Percentiles rank a stretch among this genome's conserved stretches.
Evolutionary conservation across 345 rosid species (phyloP).

Genomic region (Hypericum androsaemum): DNA sequence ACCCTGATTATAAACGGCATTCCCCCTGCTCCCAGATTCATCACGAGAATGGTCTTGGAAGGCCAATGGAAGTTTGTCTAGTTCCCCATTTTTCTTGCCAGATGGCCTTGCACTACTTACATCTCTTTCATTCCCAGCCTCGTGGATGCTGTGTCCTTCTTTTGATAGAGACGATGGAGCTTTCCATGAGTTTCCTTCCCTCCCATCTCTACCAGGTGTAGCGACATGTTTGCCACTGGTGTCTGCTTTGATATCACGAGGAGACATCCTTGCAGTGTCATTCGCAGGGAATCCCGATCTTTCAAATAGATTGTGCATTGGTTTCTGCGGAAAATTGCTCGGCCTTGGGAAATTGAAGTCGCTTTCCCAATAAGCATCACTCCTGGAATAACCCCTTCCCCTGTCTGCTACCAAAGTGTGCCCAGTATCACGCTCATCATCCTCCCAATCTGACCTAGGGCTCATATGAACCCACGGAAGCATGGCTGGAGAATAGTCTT

Average conservation of each 20-base stretch:
- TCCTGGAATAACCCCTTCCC: conserved; percentile 51
- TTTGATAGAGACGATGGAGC: conserved; percentile 43
- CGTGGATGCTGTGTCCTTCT: conserved; percentile 30
- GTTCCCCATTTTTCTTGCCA: conserved; percentile 39
- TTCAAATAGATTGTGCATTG: conserved; percentile 37
- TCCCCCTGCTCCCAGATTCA: conserved; percentile 52
- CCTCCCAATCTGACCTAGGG: conserved; percentile 97
- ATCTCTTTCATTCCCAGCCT: conserved; percentile 37
- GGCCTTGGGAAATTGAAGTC: conserved; percentile 66
- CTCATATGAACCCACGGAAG: conserved; percentile 66
- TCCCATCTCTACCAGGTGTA: conserved; percentile 45
- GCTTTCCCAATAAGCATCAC: conserved; percentile 62
- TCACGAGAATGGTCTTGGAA: conserved; percentile 37
- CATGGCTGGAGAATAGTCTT: conserved; percentile 55
- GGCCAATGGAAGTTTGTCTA: conserved; percentile 34
- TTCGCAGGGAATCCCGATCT: conserved; percentile 52
- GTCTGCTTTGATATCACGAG: conserved; percentile 51
- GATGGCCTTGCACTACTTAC: conserved; percentile 33
- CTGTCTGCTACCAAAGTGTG: conserved; percentile 48
- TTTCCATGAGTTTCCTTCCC: conserved; percentile 68
- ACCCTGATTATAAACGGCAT: conserved; percentile 40
- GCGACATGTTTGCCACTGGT: conserved; percentile 34
- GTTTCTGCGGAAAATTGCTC: conserved; percentile 51
- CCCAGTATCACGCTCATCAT: conserved; percentile 97
- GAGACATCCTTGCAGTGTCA: conserved; percentile 49